A percentile compares a stretch with the other conserved stretches of the same genome.
Evolutionary conservation across 1,284 basidiomycete species (phyloP).

Genomic region (Ceratobasidium papillatum): DNA sequence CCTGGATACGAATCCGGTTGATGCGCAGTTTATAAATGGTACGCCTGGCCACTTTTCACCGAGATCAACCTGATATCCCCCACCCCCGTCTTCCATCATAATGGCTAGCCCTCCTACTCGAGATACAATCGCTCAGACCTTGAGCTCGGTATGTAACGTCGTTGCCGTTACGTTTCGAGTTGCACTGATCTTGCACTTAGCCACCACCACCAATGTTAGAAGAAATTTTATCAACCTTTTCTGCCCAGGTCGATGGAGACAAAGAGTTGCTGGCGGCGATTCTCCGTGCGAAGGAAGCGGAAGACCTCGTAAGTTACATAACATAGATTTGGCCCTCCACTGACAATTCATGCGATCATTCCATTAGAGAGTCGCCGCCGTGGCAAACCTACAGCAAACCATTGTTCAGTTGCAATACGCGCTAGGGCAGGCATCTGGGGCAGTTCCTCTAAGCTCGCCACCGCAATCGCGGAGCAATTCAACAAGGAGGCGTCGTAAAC

Average conservation of each 20-base stretch:
- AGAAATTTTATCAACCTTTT: conserved; percentile 25
- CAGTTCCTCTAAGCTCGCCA: conserved; percentile 4
- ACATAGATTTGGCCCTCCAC: not conserved
- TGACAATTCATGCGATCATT: not conserved
- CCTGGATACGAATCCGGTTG: not conserved
- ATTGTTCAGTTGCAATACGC: conserved; percentile 28
- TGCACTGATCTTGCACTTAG: not conserved
- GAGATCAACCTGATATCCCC: not conserved
- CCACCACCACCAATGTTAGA: conserved; percentile 30
- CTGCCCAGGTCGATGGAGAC: conserved; percentile 29
- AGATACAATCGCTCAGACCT: conserved; percentile 25
- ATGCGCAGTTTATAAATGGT: not conserved
- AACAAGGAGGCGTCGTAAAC: not conserved
- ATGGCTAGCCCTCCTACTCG: not conserved
- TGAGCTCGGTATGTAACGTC: conserved; percentile 15
- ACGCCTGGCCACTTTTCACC: not conserved
- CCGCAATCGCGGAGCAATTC: not conserved
- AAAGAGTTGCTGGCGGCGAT: conserved; percentile 36
- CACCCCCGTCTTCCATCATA: not conserved
- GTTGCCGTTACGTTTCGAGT: no score
- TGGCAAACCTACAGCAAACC: conserved; percentile 29
- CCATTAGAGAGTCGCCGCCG: conserved; percentile 17
- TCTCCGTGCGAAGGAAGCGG: conserved; percentile 35
- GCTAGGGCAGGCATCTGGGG: conserved; percentile 10
- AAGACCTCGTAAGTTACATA: conserved; percentile 18